Evolutionary conservation across 257 asterid genomes (phyloP), one percentile per base, ranked within the genome.

Genomic region (Fraxinus americana): DNA sequence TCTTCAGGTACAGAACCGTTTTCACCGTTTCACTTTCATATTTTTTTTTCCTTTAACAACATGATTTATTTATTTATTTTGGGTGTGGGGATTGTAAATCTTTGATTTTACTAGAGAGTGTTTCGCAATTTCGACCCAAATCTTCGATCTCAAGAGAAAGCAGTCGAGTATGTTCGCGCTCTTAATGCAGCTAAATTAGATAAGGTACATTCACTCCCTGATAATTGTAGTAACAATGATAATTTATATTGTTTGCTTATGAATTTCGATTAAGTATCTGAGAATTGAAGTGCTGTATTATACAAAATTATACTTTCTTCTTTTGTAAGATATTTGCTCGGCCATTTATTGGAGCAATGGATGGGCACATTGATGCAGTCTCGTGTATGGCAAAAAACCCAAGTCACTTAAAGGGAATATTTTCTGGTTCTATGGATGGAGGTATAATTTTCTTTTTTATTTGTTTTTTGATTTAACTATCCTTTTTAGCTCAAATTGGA

Each of bases 261-360:
- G 13, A 23, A 23, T 7, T 45, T 63, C 45, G 35, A 78, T 59
- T 71, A 38, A 29, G 4, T 34, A 43, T 39, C 39, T 71, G 75
- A 9, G 52, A 70, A 36, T 66, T 17, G 9, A 71, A 48, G 70
- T 75, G 19, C 50, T 36, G 67, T 0, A 19, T 48, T 71, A 17
- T 68, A 30, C 43, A 2, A 63, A 39, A 25, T 16, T 30, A 39
- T 32, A 72, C 0, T 5, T 13, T 45, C 36, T 70, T 39, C 29
- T 23, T 36, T 7, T 54, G 17, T 3, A 27, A 94, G 99, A 86
- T 95, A 74, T 93, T 91, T 90, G 99, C 98, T 0, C 86, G 92
- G 77, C 99, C 99, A 52, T 95, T 95, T 75, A n/a, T 95, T 80
- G 98, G 96, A 65, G 97, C 98, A 12, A 89, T 95, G 99, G 99